Percentiles rank a stretch among this genome's conserved stretches.
Conservation (phyloP, 441 rosid species). For the Rhodomyrtus psidioides region DNA sequence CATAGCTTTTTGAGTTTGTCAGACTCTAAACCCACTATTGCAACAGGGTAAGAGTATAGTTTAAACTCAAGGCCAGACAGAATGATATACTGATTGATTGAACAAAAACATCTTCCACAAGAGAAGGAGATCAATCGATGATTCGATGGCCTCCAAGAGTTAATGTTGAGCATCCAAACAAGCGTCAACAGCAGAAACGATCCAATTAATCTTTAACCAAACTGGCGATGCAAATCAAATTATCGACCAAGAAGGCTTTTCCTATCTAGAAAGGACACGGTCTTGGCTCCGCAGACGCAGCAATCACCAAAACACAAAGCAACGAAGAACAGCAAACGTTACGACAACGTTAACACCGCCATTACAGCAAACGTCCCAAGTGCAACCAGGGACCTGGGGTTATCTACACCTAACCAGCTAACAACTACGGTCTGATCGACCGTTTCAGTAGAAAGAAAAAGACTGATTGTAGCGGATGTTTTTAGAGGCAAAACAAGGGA, state of each 20-base stretch:
- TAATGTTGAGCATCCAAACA: background rate
- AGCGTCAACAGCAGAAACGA: background rate
- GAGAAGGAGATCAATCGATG: background rate
- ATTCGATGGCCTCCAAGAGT: background rate
- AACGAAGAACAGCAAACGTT: background rate
- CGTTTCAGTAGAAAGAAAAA: slow-evolving; percentile 21
- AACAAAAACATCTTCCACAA: background rate
- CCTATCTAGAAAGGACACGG: slow-evolving; percentile 48
- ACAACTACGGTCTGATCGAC: background rate
- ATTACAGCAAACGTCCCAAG: no score
- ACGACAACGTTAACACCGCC: no score
- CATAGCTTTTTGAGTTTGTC: slow-evolving; percentile 21
- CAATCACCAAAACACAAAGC: background rate
- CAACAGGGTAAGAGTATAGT: slow-evolving; percentile 22
- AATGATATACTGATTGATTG: background rate
- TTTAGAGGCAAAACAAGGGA: slow-evolving; percentile 39
- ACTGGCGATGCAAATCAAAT: background rate
- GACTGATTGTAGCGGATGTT: slow-evolving; percentile 14
- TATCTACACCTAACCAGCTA: slow-evolving; percentile 7
- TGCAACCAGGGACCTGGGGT: slow-evolving; percentile 11
- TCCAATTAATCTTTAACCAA: background rate
- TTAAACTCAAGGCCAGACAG: slow-evolving; percentile 22
- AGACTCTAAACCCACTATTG: slow-evolving; percentile 15
- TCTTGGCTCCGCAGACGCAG: slow-evolving; percentile 34
- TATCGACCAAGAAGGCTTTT: slow-evolving; percentile 58